Evolutionary conservation across 2,329 filamentous ascomycete genomes (phyloP), one percentile per base, ranked within the genome.

Genomic region (Alternaria sp.): DNA sequence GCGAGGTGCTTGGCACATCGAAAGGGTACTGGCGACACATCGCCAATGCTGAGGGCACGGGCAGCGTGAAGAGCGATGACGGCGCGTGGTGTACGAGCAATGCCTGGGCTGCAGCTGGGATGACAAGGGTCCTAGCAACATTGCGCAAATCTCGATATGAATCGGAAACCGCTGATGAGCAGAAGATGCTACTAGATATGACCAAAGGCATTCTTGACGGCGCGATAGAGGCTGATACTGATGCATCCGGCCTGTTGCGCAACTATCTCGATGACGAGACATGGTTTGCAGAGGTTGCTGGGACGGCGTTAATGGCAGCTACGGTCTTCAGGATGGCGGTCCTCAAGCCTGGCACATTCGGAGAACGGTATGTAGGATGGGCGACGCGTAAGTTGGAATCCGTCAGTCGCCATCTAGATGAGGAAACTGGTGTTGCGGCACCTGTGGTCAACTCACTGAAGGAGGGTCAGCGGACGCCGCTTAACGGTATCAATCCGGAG

Each of bases 201-300:
- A 77, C 83, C 21, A 68, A 73, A 15, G 70, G 73, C 28, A 81
- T 84, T 49, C 50, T 83, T 44, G 72, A 82, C 61, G 80, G 72
- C 10, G 75, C 69, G 15, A 79, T 78, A 32, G 66, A 65, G 32
- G 70, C 68, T 13, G 79, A 81, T 21, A 76, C 73, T 9, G 74
- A 82, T 59, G 67, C 69, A 6, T 71, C 73, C 3, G 81, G 81
- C 30, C 75, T 85, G 6, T 67, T 86, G 47, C 74, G 81, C 21
- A 86, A 86, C 64, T 85, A 85, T 61, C 74, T 86, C 23, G 79
- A 82, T 54, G 79, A 84, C 45, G 70, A 71, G 13, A 73, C 59
- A 8, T 84, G 82, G 81, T 84, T 81, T 69, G 82, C 80, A 3
- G 84, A 86, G 69, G 81, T 82, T 6, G 81, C 83, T 11, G 84